These are phyloP conservation scores for Choiromyces venosus DNA, from an alignment of 495 filamentous ascomycete genomes.

Conservation along the genomic window DNA sequence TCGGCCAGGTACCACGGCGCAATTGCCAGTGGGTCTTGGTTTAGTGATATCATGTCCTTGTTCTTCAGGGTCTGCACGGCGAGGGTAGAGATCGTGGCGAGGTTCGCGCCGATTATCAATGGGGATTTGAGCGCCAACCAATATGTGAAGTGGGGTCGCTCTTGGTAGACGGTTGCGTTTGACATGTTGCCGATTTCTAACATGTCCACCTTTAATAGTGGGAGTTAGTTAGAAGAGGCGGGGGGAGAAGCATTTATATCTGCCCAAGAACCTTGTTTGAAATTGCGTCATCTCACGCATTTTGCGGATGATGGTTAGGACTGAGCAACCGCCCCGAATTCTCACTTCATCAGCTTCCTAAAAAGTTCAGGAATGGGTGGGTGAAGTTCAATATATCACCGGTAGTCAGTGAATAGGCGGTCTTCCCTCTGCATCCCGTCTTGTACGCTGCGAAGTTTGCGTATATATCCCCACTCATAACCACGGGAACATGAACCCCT, in stretches of 20 bases:
- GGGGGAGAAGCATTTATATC: constrained; percentile 8
- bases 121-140: constrained; percentile 54
- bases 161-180: constrained; percentile 42
- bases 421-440: constrained; percentile 35
- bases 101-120: constrained; percentile 49
- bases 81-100: constrained; percentile 42
- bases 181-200: constrained; percentile 48
- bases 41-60: constrained; percentile 48
- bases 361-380: background rate
- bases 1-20: constrained; percentile 44
- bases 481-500: constrained; percentile 40
- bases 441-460: constrained; percentile 42
- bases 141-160: constrained; percentile 51
- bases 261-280: constrained; percentile 37
- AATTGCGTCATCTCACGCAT: constrained; percentile 40
- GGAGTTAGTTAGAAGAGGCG: background rate
- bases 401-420: constrained; percentile 41
- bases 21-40: constrained; percentile 49
- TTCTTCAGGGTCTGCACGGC: constrained; percentile 48
- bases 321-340: constrained; percentile 34
- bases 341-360: constrained; percentile 1
- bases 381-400: constrained; percentile 32
- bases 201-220: constrained; percentile 46
- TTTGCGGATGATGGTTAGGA: constrained; percentile 43
- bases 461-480: constrained; percentile 44